Evolutionary conservation across 106 monocot species (phyloP).

Genomic region (Dioscorea zingiberensis): DNA sequence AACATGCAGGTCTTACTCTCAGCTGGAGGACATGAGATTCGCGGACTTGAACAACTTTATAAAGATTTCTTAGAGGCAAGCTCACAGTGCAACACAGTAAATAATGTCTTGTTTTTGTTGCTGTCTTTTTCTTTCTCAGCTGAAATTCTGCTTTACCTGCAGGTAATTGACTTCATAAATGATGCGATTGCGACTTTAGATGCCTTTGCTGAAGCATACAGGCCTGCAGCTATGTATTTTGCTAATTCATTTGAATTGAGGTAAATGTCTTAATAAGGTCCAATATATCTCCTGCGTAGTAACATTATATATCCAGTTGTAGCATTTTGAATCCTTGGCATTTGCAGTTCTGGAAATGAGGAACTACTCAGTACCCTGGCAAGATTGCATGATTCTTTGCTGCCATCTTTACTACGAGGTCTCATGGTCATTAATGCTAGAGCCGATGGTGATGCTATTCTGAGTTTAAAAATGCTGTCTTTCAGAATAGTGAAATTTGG

Average conservation of each 20-base stretch:
- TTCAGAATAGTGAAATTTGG: conserved; percentile 67
- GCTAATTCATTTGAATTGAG: conserved; percentile 65
- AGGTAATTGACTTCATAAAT: conserved; percentile 98
- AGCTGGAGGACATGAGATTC: conserved; percentile 22
- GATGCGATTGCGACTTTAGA: conserved; percentile 82
- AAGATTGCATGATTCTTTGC: conserved; percentile 71
- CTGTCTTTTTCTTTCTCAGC: neutral
- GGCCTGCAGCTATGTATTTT: conserved; percentile 49
- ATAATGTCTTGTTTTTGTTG: neutral
- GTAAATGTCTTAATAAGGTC: conserved; percentile 15
- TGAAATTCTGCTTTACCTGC: conserved; percentile 11
- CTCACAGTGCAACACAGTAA: neutral
- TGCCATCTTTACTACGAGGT: conserved; percentile 59
- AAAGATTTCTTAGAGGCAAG: conserved; percentile 84
- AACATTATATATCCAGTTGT: no score
- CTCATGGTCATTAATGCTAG: conserved; percentile 26
- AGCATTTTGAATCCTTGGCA: no score
- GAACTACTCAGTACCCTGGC: conserved; percentile 59
- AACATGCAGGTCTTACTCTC: conserved; percentile 38
- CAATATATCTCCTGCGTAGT: no score
- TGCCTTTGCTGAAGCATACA: conserved; percentile 79
- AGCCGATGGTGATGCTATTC: conserved; percentile 15
- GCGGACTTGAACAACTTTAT: conserved; percentile 32
- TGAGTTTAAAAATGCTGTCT: conserved; percentile 57
- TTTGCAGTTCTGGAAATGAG: conserved; percentile 58